Conservation (phyloP, 306 rosid species). For the Neltuma alba region DNA sequence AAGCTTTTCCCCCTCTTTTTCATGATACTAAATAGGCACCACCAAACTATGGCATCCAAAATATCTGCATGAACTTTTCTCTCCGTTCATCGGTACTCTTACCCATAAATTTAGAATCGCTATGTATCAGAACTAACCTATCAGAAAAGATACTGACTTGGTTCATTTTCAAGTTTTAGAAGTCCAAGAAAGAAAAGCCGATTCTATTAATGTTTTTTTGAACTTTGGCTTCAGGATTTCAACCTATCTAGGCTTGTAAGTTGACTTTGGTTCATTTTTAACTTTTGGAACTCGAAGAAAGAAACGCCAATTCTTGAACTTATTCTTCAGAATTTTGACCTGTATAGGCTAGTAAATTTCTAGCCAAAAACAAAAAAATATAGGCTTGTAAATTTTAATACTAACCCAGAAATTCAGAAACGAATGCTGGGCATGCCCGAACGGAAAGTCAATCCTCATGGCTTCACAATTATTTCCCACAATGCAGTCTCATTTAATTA, state of each 20-base stretch:
- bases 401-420: neutral
- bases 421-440: neutral
- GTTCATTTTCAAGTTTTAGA: neutral
- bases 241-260: neutral
- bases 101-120: neutral
- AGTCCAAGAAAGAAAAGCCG: neutral
- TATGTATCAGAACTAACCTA: neutral
- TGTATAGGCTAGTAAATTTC: neutral
- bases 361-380: too few species aligned
- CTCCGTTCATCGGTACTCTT: neutral
- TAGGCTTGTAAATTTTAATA: neutral
- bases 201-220: neutral
- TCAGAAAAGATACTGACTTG: neutral
- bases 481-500: neutral
- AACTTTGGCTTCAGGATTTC: neutral
- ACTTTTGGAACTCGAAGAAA: neutral
- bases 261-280: neutral
- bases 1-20: neutral
- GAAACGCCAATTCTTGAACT: neutral
- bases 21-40: neutral
- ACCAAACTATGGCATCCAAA: neutral
- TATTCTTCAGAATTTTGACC: neutral
- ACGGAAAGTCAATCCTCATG: neutral
- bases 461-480: neutral
- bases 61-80: neutral